Percentiles rank a stretch among this genome's conserved stretches.
phyloP scores from a whole-genome alignment of 2,329 filamentous ascomycete genomes.

The Chrysosporium keratinophilum region DNA sequence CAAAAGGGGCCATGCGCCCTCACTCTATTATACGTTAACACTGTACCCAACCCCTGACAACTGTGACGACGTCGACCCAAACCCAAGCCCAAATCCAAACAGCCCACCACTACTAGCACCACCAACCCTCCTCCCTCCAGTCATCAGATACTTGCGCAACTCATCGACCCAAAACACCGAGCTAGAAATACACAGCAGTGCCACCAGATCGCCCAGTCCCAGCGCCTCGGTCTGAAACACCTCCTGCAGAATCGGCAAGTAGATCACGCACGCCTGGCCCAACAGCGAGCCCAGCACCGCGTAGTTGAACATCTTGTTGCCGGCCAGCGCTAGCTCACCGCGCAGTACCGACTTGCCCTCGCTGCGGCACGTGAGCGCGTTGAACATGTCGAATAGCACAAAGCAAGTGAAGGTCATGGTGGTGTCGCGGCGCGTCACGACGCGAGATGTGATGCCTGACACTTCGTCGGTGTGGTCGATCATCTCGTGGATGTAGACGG shows the following conservation, averaged over 20 bases:
- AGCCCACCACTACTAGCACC: conserved; percentile 13
- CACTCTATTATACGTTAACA: conserved; percentile 29
- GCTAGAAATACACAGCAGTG: conserved; percentile 67
- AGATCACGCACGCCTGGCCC: conserved; percentile 85
- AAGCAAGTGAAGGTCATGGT: conserved; percentile 99
- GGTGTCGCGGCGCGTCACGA: conserved; percentile 84
- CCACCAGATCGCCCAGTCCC: conserved; percentile 59
- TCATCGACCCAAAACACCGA: conserved; percentile 95
- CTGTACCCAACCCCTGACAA: conserved; percentile 28
- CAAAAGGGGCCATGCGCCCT: no score
- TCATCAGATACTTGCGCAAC: conserved; percentile 57
- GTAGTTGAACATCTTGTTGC: conserved; percentile 93
- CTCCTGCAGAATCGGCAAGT: conserved; percentile 83
- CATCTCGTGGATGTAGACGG: conserved; percentile 90
- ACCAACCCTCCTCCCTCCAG: conserved; percentile 18
- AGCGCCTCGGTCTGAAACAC: conserved; percentile 94
- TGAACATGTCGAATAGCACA: conserved; percentile 99
- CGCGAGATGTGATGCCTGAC: conserved; percentile 38
- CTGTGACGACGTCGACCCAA: conserved; percentile 15
- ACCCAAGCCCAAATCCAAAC: conserved; percentile 17
- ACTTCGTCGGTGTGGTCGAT: conserved; percentile 51
- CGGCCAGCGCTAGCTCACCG: conserved; percentile 72
- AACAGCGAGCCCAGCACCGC: conserved; percentile 75
- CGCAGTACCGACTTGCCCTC: conserved; percentile 80
- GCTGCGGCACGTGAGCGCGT: conserved; percentile 83